Evolutionary conservation across 352 stramenopile genomes (phyloP).

Genomic region (Phytopythium vexans): DNA sequence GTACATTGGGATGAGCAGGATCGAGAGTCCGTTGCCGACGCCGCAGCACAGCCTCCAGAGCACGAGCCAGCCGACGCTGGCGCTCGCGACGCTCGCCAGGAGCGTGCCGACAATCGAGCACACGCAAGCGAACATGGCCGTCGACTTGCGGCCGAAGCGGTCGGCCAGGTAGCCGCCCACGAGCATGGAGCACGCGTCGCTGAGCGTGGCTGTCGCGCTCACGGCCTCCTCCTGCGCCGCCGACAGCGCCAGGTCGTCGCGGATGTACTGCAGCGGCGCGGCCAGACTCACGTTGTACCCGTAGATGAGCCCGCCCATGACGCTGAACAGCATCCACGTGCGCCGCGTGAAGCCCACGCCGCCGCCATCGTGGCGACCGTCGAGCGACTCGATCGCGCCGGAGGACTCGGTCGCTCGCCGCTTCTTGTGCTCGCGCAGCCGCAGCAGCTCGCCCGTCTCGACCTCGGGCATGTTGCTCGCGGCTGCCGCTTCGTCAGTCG

Average conservation of each 20-base stretch:
- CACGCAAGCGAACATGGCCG: slow-evolving; percentile 65
- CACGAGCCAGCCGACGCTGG: slow-evolving; percentile 58
- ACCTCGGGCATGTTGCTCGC: slow-evolving; percentile 20
- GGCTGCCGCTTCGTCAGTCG: not conserved
- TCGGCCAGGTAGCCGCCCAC: slow-evolving; percentile 69
- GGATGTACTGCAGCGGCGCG: slow-evolving; percentile 79
- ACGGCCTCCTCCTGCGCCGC: slow-evolving; percentile 65
- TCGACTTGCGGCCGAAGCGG: slow-evolving; percentile 64
- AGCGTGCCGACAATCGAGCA: slow-evolving; percentile 72
- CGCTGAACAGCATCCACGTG: slow-evolving; percentile 76
- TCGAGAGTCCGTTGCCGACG: slow-evolving; percentile 81
- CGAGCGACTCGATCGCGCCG: not conserved
- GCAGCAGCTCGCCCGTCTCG: slow-evolving; percentile 64
- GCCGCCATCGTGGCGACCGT: slow-evolving; percentile 8
- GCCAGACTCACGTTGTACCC: slow-evolving; percentile 87
- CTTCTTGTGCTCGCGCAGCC: slow-evolving; percentile 34
- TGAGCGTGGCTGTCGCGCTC: slow-evolving; percentile 79
- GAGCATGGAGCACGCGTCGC: slow-evolving; percentile 78
- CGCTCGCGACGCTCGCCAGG: slow-evolving; percentile 46
- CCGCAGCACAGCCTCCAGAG: slow-evolving; percentile 69
- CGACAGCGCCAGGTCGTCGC: slow-evolving; percentile 63
- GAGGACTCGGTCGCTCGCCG: slow-evolving; percentile 5
- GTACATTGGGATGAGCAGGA: slow-evolving; percentile 87
- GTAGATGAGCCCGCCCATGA: slow-evolving; percentile 84
- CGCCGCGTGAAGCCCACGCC: slow-evolving; percentile 33